Evolutionary conservation across 208 protist genomes (phyloP).

Genomic region (Leishmania braziliensis): DNA sequence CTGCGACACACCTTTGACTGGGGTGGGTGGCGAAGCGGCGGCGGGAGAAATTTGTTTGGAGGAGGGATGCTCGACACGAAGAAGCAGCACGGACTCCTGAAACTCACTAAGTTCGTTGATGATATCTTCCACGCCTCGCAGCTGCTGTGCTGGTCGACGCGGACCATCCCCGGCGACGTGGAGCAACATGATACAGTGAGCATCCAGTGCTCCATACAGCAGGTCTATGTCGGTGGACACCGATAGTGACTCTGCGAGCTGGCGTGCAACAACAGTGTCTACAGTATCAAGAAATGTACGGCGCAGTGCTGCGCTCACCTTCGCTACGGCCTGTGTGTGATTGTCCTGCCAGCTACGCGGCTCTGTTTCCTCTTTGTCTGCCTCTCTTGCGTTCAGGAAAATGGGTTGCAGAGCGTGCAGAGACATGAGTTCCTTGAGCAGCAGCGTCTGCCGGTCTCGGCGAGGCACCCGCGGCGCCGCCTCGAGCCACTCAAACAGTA

Average conservation of each 20-base stretch:
- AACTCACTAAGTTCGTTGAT: conserved; percentile 55
- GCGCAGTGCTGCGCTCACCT: conserved; percentile 19
- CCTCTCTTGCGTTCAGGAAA: not conserved
- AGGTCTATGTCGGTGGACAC: conserved; percentile 33
- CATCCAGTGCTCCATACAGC: conserved; percentile 28
- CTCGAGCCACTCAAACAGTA: conserved; percentile 29
- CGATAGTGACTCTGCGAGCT: conserved; percentile 31
- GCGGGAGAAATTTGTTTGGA: not conserved
- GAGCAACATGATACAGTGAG: conserved; percentile 34
- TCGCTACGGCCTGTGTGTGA: conserved; percentile 9
- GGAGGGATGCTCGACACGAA: conserved; percentile 26
- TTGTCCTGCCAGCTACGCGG: not conserved
- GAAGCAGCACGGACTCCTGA: conserved; percentile 44
- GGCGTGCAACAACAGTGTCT: conserved; percentile 31
- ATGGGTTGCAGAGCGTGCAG: conserved; percentile 12
- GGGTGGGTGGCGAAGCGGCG: not conserved
- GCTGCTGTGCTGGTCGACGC: conserved; percentile 14
- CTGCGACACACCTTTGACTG: conserved; percentile 32
- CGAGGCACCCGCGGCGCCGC: conserved; percentile 21
- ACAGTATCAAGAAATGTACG: conserved; percentile 24
- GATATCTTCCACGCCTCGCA: conserved; percentile 43
- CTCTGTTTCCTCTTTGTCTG: not conserved
- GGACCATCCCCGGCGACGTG: conserved; percentile 26
- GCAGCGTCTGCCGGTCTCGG: conserved; percentile 26
- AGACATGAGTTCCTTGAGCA: conserved; percentile 31